These are phyloP conservation scores for Lachnellula occidentalis DNA, from an alignment of 2,329 filamentous ascomycete species.

Conservation along the genomic window DNA sequence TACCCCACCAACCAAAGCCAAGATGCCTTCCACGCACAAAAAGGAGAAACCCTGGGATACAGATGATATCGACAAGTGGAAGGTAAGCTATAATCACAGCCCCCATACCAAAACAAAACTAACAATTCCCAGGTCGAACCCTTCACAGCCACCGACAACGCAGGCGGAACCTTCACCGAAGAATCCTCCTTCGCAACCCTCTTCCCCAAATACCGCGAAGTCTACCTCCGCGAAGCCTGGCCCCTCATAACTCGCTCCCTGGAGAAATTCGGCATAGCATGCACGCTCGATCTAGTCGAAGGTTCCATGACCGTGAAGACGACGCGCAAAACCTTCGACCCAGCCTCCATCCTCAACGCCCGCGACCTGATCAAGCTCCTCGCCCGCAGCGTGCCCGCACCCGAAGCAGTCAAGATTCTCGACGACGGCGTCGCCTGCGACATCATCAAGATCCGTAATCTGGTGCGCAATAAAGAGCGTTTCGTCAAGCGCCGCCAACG, in stretches of 20 bases:
- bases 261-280: constrained; percentile 82
- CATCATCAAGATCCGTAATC: constrained; percentile 88
- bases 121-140: constrained; percentile 56
- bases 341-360: constrained; percentile 86
- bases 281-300: constrained; percentile 88
- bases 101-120: background rate
- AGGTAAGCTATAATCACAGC: constrained; percentile 41
- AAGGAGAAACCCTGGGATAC: constrained; percentile 93
- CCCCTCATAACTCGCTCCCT: constrained; percentile 82
- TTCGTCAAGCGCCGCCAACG: constrained; percentile 93
- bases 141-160: constrained; percentile 83
- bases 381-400: constrained; percentile 83
- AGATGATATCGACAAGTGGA: constrained; percentile 97
- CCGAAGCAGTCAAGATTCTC: constrained; percentile 89
- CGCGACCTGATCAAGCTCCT: constrained; percentile 92
- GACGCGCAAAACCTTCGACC: constrained; percentile 85
- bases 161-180: constrained; percentile 79
- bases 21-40: constrained; percentile 84
- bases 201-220: constrained; percentile 95
- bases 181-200: constrained; percentile 85
- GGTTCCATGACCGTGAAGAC: constrained; percentile 97
- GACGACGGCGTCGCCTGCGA: constrained; percentile 90
- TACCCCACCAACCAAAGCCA: constrained; percentile 18
- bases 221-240: constrained; percentile 90
- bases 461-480: constrained; percentile 88